phyloP scores from a whole-genome alignment of 306 rosid genomes.

The Ormosia emarginata region DNA sequence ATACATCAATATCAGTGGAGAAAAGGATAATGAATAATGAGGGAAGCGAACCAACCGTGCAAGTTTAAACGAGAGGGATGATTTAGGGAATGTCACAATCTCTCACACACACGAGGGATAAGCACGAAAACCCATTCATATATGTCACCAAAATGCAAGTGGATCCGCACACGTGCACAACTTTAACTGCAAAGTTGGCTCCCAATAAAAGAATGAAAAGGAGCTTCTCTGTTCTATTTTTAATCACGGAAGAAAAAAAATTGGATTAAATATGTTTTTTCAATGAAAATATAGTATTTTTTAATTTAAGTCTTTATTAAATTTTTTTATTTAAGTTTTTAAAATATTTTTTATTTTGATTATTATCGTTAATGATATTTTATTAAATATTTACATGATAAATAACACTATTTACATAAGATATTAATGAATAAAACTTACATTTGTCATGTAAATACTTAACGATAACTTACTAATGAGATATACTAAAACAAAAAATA shows the following conservation, averaged over 20 bases:
- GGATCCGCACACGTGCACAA: slow-evolving; percentile 64
- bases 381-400: too few relatives aligned
- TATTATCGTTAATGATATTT: too few relatives aligned
- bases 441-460: too few relatives aligned
- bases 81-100: slow-evolving; percentile 47
- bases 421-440: too few relatives aligned
- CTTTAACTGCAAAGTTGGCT: slow-evolving; percentile 26
- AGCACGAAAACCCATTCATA: slow-evolving; percentile 51
- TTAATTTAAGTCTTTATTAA: too few relatives aligned
- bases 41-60: slow-evolving; percentile 61
- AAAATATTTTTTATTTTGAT: too few relatives aligned
- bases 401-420: too few relatives aligned
- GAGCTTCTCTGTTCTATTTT: not conserved
- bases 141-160: slow-evolving; percentile 30
- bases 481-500: too few relatives aligned
- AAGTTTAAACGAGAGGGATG: slow-evolving; percentile 33
- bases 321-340: too few relatives aligned
- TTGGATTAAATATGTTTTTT: too few relatives aligned
- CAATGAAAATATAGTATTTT: too few relatives aligned
- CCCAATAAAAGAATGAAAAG: not conserved
- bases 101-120: slow-evolving; percentile 45
- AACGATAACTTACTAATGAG: too few relatives aligned
- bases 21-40: slow-evolving; percentile 24
- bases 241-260: not conserved
- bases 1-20: slow-evolving; percentile 35